Percentiles rank a stretch among this genome's conserved stretches.
Evolutionary conservation across 2,329 filamentous ascomycete genomes (phyloP).

Genomic region (Rutstroemia sp.): DNA sequence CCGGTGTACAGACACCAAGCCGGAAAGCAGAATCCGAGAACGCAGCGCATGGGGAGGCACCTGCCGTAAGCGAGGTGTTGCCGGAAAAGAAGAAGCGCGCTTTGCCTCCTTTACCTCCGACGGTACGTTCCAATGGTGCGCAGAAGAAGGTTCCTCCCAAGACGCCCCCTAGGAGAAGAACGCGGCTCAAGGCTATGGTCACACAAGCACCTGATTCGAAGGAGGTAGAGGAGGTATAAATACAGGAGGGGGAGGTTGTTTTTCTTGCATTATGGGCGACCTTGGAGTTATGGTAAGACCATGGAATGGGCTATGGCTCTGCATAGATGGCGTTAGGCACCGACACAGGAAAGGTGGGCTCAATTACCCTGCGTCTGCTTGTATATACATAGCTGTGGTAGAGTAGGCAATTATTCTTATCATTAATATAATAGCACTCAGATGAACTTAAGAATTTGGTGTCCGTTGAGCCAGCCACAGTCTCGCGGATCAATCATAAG

Average conservation of each 20-base stretch:
- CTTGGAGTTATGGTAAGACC: too few species aligned
- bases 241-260: neutral
- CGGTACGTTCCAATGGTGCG: conserved; percentile 16
- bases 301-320: neutral
- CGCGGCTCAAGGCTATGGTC: conserved; percentile 22
- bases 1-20: conserved; percentile 74
- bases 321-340: too few species aligned
- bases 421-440: too few species aligned
- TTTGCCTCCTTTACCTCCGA: conserved; percentile 23
- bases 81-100: conserved; percentile 17
- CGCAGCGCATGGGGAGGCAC: conserved; percentile 21
- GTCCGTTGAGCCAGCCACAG: too few species aligned
- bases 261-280: too few species aligned
- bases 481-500: too few species aligned
- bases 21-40: conserved; percentile 37
- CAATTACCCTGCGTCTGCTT: too few species aligned
- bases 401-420: too few species aligned
- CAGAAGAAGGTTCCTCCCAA: conserved; percentile 29
- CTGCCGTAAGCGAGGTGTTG: conserved; percentile 6
- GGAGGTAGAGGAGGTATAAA: neutral
- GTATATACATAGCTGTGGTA: too few species aligned
- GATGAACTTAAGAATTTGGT: too few species aligned
- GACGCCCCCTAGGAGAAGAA: conserved; percentile 27
- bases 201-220: conserved; percentile 5
- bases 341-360: too few species aligned